Conservation (phyloP, 2,329 filamentous ascomycete species). For the Ascochyta rabiei region DNA sequence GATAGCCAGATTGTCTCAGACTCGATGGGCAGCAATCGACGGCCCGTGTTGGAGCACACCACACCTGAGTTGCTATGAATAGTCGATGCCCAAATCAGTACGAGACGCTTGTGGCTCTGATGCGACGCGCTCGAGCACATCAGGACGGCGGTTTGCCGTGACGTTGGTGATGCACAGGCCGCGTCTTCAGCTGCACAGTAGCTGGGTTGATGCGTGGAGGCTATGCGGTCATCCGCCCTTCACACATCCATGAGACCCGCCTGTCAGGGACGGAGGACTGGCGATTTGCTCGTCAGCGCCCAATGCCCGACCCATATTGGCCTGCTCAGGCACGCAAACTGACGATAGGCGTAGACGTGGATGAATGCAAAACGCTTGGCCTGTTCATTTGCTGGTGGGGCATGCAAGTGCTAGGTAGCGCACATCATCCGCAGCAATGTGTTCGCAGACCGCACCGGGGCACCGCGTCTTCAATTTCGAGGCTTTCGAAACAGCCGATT, state of each 20-base stretch:
- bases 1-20: conserved; percentile 21
- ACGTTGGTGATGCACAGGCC: conserved; percentile 9
- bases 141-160: conserved; percentile 9
- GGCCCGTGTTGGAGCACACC: conserved; percentile 22
- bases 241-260: conserved; percentile 7
- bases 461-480: neutral
- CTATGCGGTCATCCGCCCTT: conserved; percentile 29
- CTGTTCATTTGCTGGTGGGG: conserved; percentile 29
- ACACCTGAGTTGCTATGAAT: neutral
- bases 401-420: conserved; percentile 21
- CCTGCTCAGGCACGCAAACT: conserved; percentile 4
- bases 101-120: conserved; percentile 1
- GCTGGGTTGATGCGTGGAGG: conserved; percentile 21
- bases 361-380: conserved; percentile 22
- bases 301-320: conserved; percentile 34
- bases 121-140: conserved; percentile 6
- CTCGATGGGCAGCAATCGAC: conserved; percentile 35
- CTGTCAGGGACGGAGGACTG: conserved; percentile 29
- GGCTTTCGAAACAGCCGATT: neutral
- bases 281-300: conserved; percentile 32
- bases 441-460: conserved; percentile 6
- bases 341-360: conserved; percentile 13
- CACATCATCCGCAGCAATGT: conserved; percentile 18
- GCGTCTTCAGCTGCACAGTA: conserved; percentile 9
- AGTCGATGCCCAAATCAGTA: neutral